phyloP scores from a whole-genome alignment of 75 land plant genomes.

The Azolla pinnata region DNA sequence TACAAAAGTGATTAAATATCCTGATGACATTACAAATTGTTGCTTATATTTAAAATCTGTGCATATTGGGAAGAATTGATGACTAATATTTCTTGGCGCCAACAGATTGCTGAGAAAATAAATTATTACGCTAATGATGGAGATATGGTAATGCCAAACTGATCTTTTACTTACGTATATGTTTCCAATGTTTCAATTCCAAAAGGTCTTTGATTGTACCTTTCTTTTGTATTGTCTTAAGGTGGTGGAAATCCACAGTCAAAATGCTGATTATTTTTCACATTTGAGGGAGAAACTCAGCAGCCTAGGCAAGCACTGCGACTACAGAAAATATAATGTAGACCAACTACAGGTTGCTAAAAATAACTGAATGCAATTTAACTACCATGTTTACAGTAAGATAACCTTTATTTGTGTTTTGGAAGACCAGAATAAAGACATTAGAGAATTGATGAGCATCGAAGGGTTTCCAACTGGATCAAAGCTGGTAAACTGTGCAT shows the following conservation, averaged over 20 bases:
- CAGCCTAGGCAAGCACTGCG: background rate
- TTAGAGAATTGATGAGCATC: background rate
- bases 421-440: background rate
- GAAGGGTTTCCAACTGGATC: constrained; percentile 2
- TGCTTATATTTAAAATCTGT: too few relatives aligned
- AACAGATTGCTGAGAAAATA: constrained; percentile 5
- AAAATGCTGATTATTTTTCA: background rate
- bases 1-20: too few relatives aligned
- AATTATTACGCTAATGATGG: constrained; percentile 9
- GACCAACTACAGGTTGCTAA: background rate
- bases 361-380: background rate
- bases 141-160: background rate
- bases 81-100: too few relatives aligned
- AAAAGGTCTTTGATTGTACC: background rate
- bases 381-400: background rate
- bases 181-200: background rate
- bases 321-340: background rate
- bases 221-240: background rate
- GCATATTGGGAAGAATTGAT: too few relatives aligned
- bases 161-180: background rate
- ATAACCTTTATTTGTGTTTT: background rate
- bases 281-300: background rate
- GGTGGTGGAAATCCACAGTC: constrained; percentile 6
- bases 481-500: constrained; percentile 3
- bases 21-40: too few relatives aligned